These are phyloP conservation scores for Camelina sativa DNA, from an alignment of 345 rosid genomes.

Conservation along the genomic window DNA sequence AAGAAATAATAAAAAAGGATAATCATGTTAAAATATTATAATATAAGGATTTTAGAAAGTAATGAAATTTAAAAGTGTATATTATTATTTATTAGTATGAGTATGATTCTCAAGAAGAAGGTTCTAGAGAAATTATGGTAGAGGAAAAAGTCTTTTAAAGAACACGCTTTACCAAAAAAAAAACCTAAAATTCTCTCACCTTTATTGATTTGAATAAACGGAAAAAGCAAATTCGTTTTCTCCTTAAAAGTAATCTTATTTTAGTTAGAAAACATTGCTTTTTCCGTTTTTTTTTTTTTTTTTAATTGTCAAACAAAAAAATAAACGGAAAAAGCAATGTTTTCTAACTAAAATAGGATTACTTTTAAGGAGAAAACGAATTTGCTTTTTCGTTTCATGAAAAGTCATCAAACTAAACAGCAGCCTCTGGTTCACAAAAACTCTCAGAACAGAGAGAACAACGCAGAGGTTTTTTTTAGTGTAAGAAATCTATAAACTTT, in stretches of 20 bases:
- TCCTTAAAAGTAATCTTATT: too few species aligned
- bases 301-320: not conserved
- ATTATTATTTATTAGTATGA: not conserved
- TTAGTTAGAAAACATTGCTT: too few species aligned
- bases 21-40: not conserved
- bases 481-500: not conserved
- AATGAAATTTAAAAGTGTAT: not conserved
- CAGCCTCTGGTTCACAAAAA: constrained; percentile 8
- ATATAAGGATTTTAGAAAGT: not conserved
- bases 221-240: not conserved
- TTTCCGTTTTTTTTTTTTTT: too few species aligned
- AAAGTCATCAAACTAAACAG: constrained; percentile 22
- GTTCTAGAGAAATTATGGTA: constrained; percentile 28
- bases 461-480: not conserved
- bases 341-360: constrained; percentile 11
- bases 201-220: constrained; percentile 22
- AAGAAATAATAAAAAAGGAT: not conserved
- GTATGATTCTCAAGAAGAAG: constrained; percentile 24
- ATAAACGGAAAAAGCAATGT: not conserved
- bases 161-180: constrained; percentile 21
- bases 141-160: constrained; percentile 20
- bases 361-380: constrained; percentile 18
- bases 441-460: not conserved
- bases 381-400: constrained; percentile 37
- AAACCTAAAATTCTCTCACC: constrained; percentile 17